A percentile compares a stretch with the other conserved stretches of the same genome.
Evolutionary conservation across 257 asterid species (phyloP).

Genomic region (Lavandula angustifolia): DNA sequence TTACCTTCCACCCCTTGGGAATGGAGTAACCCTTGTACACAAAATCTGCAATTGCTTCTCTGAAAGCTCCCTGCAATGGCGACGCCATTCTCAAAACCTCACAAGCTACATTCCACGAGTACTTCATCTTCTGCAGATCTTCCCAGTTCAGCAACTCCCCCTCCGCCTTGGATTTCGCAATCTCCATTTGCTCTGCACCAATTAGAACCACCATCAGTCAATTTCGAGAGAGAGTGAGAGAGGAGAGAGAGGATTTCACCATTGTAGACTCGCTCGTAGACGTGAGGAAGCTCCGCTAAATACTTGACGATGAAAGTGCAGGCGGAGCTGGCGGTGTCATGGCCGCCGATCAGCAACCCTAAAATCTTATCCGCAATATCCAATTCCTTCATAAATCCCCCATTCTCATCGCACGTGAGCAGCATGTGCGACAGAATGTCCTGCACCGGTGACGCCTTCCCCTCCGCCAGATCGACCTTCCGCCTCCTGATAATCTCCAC

Average conservation of each 20-base stretch:
- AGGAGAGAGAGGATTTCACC: conserved; percentile 1
- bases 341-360: conserved; percentile 36
- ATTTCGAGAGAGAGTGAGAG: too few relatives aligned
- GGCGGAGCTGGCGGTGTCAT: conserved; percentile 38
- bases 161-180: conserved; percentile 32
- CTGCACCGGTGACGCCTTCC: conserved; percentile 25
- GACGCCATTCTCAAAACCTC: conserved; percentile 37
- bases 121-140: conserved; percentile 43
- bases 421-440: conserved; percentile 37
- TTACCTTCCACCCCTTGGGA: conserved; percentile 46
- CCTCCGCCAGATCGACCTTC: conserved; percentile 36
- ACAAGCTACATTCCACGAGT: conserved; percentile 45
- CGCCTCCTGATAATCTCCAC: conserved; percentile 31
- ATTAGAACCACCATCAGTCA: too few relatives aligned
- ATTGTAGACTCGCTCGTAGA: conserved; percentile 30
- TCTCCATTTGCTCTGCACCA: conserved; percentile 41
- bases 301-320: conserved; percentile 37
- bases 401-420: conserved; percentile 38
- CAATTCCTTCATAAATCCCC: conserved; percentile 39
- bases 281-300: conserved; percentile 33
- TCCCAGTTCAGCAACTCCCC: conserved; percentile 40
- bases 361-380: conserved; percentile 19
- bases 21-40: conserved; percentile 34
- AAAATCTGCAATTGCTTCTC: conserved; percentile 41
- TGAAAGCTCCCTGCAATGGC: conserved; percentile 41